These are phyloP conservation scores for Buddleja alternifolia DNA, from an alignment of 257 asterid genomes.

Conservation along the genomic window DNA sequence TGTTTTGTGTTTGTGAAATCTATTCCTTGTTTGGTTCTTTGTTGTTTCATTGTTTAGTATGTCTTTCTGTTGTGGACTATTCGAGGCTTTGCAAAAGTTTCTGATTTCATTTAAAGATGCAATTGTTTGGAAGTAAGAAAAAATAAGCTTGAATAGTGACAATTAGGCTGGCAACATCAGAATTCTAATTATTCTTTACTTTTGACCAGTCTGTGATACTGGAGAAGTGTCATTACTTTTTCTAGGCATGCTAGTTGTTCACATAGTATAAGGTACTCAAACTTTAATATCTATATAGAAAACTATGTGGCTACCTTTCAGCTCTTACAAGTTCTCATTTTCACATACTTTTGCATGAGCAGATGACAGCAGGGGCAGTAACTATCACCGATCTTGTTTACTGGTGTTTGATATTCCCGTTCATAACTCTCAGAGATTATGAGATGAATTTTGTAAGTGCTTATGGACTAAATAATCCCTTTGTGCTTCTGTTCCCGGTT, in stretches of 20 bases:
- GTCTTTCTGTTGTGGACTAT: background rate
- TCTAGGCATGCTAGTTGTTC: background rate
- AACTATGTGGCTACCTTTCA: conserved; percentile 15
- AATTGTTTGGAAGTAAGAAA: background rate
- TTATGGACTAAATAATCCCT: conserved; percentile 18
- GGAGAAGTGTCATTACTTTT: background rate
- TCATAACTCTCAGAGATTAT: conserved; percentile 69
- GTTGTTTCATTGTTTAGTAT: background rate
- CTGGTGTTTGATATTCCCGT: conserved; percentile 84
- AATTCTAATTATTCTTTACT: background rate
- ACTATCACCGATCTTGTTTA: conserved; percentile 77
- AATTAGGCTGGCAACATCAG: background rate
- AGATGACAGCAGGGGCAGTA: conserved; percentile 95
- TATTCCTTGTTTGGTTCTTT: background rate
- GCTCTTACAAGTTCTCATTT: conserved; percentile 22
- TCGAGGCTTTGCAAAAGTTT: background rate
- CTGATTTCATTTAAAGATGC: background rate
- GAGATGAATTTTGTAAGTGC: conserved; percentile 82
- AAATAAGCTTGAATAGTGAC: background rate
- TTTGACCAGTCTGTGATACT: background rate
- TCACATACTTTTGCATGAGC: conserved; percentile 35
- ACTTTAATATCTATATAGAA: background rate
- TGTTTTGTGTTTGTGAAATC: background rate
- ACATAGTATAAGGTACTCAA: background rate
- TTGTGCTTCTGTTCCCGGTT: conserved; percentile 19